Evolutionary conservation across 2,329 filamentous ascomycete genomes (phyloP), one percentile per base, ranked within the genome.

Genomic region (Acrodontium crateriforme): DNA sequence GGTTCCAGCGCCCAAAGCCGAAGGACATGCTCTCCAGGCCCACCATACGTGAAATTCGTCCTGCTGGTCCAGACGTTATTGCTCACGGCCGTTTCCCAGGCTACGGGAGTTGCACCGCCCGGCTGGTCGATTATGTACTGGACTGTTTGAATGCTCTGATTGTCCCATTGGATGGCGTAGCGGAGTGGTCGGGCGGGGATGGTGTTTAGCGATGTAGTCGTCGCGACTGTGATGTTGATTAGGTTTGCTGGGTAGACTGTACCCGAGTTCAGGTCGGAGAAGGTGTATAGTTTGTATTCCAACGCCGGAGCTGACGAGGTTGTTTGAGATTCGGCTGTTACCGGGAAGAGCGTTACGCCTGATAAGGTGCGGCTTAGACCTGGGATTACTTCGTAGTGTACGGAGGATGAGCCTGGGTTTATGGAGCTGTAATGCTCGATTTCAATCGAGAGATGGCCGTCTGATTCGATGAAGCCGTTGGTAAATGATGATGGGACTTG

Each of bases 261-360:
- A n/a, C n/a, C n/a, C 5, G 56, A n/a, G 4, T 59, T 47, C 12
- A 49, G 47, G 31, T 62, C 60, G 23, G 63, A 68, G 54, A 74
- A 77, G 9, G 72, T 58, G 49, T 72, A 77, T 32, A 78, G 42
- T 28, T 67, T 58, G 45, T 76, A 79, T 37, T 71, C 64, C 6
- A 78, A 58, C 4, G 62, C 62, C 1, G 72, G 71, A 0, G 59
- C 65, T 8, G 59, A 57, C 3, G 55, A 55, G 1, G 64, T 45
- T 2, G 58, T 52, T 18, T 71, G 59, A 10, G 67, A 66, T 21
- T 62, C 56, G 0, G 64, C 58, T 12, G 60, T 35, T 25, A 37
- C 35, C 1, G 71, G 69, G 41, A 60, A 59, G 4, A 77, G 54
- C 0, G 67, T 67, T 3, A 77, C 62, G 11, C 69, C 71, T 1